phyloP scores from a whole-genome alignment of 345 rosid genomes.

The Bruguiera gymnorhiza region DNA sequence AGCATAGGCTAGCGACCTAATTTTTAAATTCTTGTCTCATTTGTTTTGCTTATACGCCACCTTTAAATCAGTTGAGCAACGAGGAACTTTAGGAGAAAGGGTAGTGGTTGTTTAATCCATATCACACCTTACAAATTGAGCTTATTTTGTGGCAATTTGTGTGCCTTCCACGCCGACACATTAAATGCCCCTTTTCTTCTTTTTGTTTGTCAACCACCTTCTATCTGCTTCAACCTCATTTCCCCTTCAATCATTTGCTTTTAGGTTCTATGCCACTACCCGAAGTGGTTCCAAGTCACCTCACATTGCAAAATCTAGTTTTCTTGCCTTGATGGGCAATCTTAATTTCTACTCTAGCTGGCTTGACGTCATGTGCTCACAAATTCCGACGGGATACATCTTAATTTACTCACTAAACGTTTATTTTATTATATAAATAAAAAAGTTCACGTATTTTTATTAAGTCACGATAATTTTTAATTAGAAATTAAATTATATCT shows the following conservation, averaged over 20 bases:
- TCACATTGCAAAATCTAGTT: not conserved
- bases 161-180: not conserved
- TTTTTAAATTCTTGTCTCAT: not conserved
- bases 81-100: conserved; percentile 23
- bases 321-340: not conserved
- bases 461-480: too few relatives aligned
- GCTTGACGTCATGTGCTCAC: too few relatives aligned
- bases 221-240: not conserved
- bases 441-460: too few relatives aligned
- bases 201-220: not conserved
- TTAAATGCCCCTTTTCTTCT: not conserved
- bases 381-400: too few relatives aligned
- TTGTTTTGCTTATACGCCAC: conserved; percentile 39
- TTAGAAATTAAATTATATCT: too few relatives aligned
- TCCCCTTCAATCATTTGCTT: not conserved
- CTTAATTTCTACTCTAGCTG: too few relatives aligned
- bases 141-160: conserved; percentile 7
- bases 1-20: conserved; percentile 1
- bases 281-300: not conserved
- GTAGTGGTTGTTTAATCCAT: conserved; percentile 29
- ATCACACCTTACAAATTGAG: conserved; percentile 16
- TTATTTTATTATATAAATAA: too few relatives aligned
- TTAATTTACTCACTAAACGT: too few relatives aligned
- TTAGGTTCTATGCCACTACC: not conserved
- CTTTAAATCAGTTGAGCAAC: not conserved